phyloP scores from a whole-genome alignment of 768 basidiomycete genomes.

The Kwoniella europaea region DNA sequence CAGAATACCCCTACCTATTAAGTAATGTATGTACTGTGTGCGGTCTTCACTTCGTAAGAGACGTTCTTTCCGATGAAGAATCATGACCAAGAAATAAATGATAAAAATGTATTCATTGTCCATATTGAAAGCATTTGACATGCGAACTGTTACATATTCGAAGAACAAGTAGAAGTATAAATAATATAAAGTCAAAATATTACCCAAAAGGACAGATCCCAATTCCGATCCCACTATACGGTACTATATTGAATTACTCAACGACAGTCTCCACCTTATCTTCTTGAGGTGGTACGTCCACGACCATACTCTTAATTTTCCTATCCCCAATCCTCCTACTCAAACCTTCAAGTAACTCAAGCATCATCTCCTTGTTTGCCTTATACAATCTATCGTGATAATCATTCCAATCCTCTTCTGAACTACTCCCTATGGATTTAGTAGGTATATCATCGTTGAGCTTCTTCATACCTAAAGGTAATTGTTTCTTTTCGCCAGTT shows the following conservation, averaged over 20 bases:
- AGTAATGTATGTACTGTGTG: too few relatives aligned
- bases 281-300: neutral
- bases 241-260: too few relatives aligned
- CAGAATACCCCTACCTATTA: too few relatives aligned
- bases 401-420: constrained; percentile 10
- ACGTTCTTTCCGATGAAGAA: neutral
- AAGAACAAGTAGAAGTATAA: neutral
- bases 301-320: neutral
- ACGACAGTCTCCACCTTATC: neutral
- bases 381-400: constrained; percentile 16
- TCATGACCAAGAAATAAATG: neutral
- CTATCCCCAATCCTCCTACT: constrained; percentile 2
- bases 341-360: constrained; percentile 7
- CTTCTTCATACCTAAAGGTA: constrained; percentile 7
- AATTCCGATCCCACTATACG: too few relatives aligned
- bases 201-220: neutral
- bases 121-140: neutral
- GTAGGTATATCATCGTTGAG: neutral
- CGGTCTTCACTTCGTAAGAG: too few relatives aligned
- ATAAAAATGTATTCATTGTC: neutral
- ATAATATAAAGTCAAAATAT: neutral
- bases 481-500: constrained; percentile 10
- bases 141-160: neutral
- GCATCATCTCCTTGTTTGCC: constrained; percentile 19
- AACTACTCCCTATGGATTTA: neutral